phyloP scores from a whole-genome alignment of 164 flowering plant species.

The Vitis rotundifolia region DNA sequence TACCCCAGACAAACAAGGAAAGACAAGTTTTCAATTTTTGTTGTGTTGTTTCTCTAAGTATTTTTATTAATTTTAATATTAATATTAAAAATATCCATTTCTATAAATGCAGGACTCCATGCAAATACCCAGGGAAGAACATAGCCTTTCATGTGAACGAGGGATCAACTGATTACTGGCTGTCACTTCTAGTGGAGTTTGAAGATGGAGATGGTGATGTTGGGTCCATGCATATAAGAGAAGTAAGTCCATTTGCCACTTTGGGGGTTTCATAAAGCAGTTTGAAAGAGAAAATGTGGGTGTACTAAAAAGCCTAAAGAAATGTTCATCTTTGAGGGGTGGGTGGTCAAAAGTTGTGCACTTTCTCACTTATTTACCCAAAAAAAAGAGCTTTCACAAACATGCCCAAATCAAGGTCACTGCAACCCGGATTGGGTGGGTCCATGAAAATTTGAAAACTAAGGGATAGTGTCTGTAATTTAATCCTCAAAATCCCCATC shows the following conservation, averaged over 20 bases:
- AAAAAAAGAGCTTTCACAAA: too few species aligned
- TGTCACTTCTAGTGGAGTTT: conserved; percentile 78
- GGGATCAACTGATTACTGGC: conserved; percentile 89
- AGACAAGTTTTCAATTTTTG: not conserved
- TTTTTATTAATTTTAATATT: not conserved
- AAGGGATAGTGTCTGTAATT: too few species aligned
- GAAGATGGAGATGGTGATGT: conserved; percentile 96
- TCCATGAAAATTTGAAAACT: too few species aligned
- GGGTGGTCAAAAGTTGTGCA: too few species aligned
- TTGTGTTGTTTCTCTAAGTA: not conserved
- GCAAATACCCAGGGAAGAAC: conserved; percentile 80
- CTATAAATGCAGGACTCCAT: conserved; percentile 60
- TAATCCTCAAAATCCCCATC: too few species aligned
- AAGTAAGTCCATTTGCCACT: conserved; percentile 33
- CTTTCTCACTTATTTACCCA: too few species aligned
- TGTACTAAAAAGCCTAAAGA: too few species aligned
- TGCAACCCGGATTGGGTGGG: too few species aligned
- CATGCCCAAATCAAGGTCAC: too few species aligned
- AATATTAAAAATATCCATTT: not conserved
- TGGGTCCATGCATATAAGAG: conserved; percentile 91
- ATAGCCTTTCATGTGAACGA: conserved; percentile 90
- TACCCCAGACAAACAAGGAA: not conserved
- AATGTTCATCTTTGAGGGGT: too few species aligned
- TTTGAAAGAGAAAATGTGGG: too few species aligned
- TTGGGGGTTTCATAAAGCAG: too few species aligned